phyloP scores from a whole-genome alignment of 371 early-diverging fungal species.

The Blakeslea trispora region DNA sequence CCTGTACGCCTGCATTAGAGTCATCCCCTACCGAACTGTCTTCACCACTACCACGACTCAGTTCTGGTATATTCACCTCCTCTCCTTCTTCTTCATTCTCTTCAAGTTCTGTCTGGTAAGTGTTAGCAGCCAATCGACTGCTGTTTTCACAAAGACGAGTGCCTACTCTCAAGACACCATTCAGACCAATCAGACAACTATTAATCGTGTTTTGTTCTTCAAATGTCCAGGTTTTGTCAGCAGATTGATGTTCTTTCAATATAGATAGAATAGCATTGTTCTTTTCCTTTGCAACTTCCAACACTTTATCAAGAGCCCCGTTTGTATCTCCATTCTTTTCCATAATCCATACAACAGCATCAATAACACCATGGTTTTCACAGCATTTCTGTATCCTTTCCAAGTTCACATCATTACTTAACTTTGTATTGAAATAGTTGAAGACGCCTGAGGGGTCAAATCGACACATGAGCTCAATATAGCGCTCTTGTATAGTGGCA shows the following conservation, averaged over 20 bases:
- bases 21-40: constrained; percentile 11
- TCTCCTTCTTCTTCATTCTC: constrained; percentile 8
- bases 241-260: constrained; percentile 35
- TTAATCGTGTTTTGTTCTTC: constrained; percentile 56
- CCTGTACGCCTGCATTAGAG: constrained; percentile 9
- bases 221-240: constrained; percentile 48
- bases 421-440: constrained; percentile 59
- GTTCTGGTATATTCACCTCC: constrained; percentile 16
- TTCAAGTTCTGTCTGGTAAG: not conserved
- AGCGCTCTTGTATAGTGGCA: constrained; percentile 59
- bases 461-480: constrained; percentile 70
- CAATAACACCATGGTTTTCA: constrained; percentile 59
- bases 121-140: constrained; percentile 31
- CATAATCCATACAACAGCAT: constrained; percentile 81
- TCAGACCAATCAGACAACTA: constrained; percentile 57
- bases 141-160: constrained; percentile 60
- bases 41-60: constrained; percentile 15
- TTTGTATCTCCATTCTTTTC: constrained; percentile 70
- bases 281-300: constrained; percentile 62
- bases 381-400: constrained; percentile 61
- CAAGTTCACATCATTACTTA: constrained; percentile 59
- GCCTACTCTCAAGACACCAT: constrained; percentile 63
- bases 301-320: constrained; percentile 67
- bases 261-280: constrained; percentile 41
- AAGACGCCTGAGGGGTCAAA: constrained; percentile 71